Conservation (phyloP, 2,329 filamentous ascomycete species). For the Beauveria medogensis region DNA sequence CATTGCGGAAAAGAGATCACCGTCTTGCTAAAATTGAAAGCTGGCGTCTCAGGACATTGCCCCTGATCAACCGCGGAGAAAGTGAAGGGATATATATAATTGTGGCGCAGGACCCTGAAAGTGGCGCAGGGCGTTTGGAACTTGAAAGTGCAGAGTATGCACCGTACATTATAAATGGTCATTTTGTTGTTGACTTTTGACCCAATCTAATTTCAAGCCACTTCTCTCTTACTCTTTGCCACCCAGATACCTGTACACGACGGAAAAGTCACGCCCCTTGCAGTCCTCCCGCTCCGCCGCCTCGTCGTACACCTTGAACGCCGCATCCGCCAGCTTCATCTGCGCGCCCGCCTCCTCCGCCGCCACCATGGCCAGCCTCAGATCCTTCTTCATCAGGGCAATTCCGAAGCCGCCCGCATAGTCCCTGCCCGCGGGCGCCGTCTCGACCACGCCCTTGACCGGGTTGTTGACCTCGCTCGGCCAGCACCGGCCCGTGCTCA, state of each 20-base stretch:
- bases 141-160: no score
- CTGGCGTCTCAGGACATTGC: neutral
- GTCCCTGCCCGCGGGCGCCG: constrained; percentile 65
- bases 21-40: neutral
- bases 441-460: constrained; percentile 72
- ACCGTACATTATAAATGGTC: no score
- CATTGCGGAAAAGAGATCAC: neutral
- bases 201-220: no score
- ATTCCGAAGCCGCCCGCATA: constrained; percentile 75
- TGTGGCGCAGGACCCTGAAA: no score
- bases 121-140: no score
- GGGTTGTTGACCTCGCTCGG: constrained; percentile 94
- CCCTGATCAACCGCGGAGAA: neutral
- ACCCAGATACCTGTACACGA: constrained; percentile 66
- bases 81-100: no score
- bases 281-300: constrained; percentile 54
- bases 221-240: constrained; percentile 36
- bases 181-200: no score
- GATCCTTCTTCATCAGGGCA: constrained; percentile 72
- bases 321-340: constrained; percentile 56
- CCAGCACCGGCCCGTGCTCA: constrained; percentile 92
- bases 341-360: constrained; percentile 58
- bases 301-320: constrained; percentile 58
- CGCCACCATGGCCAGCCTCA: constrained; percentile 64
- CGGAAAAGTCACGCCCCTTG: constrained; percentile 69